A percentile compares a stretch with the other conserved stretches of the same genome.
These are phyloP conservation scores for Alternaria postmessia DNA, from an alignment of 2,329 filamentous ascomycete genomes.

Conservation along the genomic window DNA sequence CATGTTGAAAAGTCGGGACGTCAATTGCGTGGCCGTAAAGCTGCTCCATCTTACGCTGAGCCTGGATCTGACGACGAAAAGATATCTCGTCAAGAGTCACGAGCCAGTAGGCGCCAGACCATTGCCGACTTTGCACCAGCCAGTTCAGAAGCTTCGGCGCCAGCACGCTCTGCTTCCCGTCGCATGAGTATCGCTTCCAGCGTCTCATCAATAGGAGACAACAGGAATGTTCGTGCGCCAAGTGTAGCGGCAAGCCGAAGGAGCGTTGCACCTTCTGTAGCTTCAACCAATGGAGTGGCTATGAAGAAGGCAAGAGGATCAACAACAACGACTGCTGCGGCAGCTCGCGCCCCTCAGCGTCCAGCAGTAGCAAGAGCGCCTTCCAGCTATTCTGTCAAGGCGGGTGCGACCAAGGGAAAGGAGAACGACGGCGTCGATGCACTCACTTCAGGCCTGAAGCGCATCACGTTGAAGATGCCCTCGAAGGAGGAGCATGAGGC, in stretches of 20 bases:
- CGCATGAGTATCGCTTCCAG: conserved; percentile 58
- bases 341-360: conserved; percentile 41
- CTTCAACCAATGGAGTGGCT: conserved; percentile 52
- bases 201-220: conserved; percentile 50
- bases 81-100: conserved; percentile 33
- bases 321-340: conserved; percentile 51
- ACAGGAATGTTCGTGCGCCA: conserved; percentile 43
- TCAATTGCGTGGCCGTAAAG: conserved; percentile 75
- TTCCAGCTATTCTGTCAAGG: conserved; percentile 43
- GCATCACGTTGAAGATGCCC: conserved; percentile 67
- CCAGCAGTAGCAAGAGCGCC: conserved; percentile 55
- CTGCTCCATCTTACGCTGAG: conserved; percentile 59
- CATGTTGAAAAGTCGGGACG: conserved; percentile 61
- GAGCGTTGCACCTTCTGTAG: conserved; percentile 32
- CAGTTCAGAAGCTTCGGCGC: conserved; percentile 31
- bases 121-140: conserved; percentile 50
- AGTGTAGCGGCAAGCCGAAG: conserved; percentile 51
- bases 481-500: conserved; percentile 65
- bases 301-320: conserved; percentile 67
- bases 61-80: conserved; percentile 56
- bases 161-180: conserved; percentile 41
- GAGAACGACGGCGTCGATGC: conserved; percentile 56
- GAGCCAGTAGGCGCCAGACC: conserved; percentile 48
- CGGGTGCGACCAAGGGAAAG: conserved; percentile 28
- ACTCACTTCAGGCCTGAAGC: conserved; percentile 62